phyloP scores from a whole-genome alignment of 305 asterid genomes.

The Monarda citriodora region DNA sequence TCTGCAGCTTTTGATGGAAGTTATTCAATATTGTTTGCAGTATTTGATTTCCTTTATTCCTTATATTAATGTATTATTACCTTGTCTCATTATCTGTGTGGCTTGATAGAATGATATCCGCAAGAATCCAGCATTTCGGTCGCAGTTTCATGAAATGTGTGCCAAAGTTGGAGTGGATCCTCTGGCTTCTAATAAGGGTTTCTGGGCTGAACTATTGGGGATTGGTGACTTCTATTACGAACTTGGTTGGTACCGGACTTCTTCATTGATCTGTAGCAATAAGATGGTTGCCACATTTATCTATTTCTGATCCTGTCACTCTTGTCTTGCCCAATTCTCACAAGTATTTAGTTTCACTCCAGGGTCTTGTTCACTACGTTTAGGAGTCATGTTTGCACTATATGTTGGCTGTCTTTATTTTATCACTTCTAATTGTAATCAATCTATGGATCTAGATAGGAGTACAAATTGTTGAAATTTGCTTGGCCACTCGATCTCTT shows the following conservation, averaged over 20 bases:
- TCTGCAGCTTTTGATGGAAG: neutral
- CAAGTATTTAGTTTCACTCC: conserved; percentile 1
- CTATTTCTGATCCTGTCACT: conserved; percentile 3
- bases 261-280: conserved; percentile 13
- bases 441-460: conserved; percentile 69
- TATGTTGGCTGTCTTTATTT: neutral
- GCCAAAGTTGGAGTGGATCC: conserved; percentile 99
- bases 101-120: conserved; percentile 88
- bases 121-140: conserved; percentile 92
- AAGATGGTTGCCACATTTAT: conserved; percentile 5
- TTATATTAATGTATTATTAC: neutral
- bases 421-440: conserved; percentile 29
- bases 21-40: neutral
- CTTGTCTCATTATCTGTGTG: conserved; percentile 14
- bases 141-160: conserved; percentile 99
- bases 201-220: conserved; percentile 99
- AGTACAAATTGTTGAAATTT: conserved; percentile 91
- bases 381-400: conserved; percentile 11
- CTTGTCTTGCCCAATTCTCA: neutral
- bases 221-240: conserved; percentile 98
- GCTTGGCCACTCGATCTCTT: conserved; percentile 84
- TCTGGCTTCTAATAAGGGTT: conserved; percentile 96
- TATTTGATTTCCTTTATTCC: neutral
- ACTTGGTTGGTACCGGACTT: conserved; percentile 67
- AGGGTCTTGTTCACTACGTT: neutral